These are phyloP conservation scores for Epichloe brachyelytri DNA, from an alignment of 2,329 filamentous ascomycete genomes.

Conservation along the genomic window DNA sequence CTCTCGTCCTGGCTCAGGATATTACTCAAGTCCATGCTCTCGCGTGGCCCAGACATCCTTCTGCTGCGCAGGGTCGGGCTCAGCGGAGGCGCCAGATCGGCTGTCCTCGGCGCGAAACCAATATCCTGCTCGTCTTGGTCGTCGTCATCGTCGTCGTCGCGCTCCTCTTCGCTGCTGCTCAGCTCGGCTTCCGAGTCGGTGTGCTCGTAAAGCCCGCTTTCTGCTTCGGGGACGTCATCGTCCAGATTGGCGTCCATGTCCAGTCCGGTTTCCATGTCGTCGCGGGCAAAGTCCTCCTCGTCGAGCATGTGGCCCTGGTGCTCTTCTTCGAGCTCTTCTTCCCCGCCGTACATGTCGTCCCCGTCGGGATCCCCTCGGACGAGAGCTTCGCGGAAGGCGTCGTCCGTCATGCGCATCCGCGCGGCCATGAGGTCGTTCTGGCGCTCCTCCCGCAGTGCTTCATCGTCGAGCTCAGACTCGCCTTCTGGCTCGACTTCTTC, in stretches of 20 bases:
- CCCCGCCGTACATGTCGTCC: constrained; percentile 38
- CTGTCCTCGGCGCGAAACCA: constrained; percentile 27
- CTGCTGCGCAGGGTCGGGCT: constrained; percentile 25
- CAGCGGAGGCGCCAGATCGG: constrained; percentile 20
- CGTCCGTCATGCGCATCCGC: constrained; percentile 43
- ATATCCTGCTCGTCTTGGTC: constrained; percentile 16
- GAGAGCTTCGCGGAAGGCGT: constrained; percentile 48
- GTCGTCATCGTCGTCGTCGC: constrained; percentile 9
- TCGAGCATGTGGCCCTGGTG: constrained; percentile 46
- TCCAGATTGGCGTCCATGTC: constrained; percentile 59
- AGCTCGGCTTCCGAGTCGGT: constrained; percentile 61
- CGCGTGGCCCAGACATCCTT: constrained; percentile 17
- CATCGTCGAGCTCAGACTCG: constrained; percentile 27
- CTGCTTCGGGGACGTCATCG: constrained; percentile 55
- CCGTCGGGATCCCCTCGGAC: constrained; percentile 35
- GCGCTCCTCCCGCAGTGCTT: constrained; percentile 28
- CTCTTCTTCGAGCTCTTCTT: constrained; percentile 42
- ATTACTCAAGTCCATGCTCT: constrained; percentile 44
- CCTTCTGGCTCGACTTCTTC: constrained; percentile 27
- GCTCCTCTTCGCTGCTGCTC: constrained; percentile 31
- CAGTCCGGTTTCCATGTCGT: constrained; percentile 16
- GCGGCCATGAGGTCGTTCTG: constrained; percentile 36
- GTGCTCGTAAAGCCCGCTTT: constrained; percentile 57
- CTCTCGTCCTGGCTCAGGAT: constrained; percentile 44
- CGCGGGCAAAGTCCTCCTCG: constrained; percentile 43